Evolutionary conservation across 1,284 basidiomycete genomes (phyloP).

Genomic region (Fistulina hepatica): DNA sequence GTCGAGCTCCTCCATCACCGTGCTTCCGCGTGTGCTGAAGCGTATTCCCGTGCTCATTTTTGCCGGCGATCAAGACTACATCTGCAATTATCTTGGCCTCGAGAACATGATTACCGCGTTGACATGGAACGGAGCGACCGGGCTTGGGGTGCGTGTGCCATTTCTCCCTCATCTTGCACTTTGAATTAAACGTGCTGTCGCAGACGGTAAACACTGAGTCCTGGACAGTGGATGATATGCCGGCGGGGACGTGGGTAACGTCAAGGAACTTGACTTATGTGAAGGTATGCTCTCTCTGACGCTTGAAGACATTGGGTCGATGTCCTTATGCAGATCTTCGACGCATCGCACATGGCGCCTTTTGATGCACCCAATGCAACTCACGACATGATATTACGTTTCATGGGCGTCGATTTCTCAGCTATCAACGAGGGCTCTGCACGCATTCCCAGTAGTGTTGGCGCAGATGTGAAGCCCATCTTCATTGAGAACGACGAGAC

Average conservation of each 20-base stretch:
- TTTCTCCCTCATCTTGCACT: slow-evolving; percentile 4
- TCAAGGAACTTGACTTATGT: slow-evolving; percentile 90
- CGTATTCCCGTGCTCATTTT: slow-evolving; percentile 85
- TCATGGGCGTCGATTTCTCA: slow-evolving; percentile 84
- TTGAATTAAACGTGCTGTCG: slow-evolving; percentile 5
- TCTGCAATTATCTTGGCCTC: slow-evolving; percentile 91
- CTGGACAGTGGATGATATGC: slow-evolving; percentile 73
- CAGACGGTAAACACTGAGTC: slow-evolving; percentile 64
- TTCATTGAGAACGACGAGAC: slow-evolving; percentile 25
- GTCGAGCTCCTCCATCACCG: slow-evolving; percentile 63
- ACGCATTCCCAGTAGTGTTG: slow-evolving; percentile 66
- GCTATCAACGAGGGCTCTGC: slow-evolving; percentile 68
- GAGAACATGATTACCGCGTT: slow-evolving; percentile 78
- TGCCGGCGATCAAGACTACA: slow-evolving; percentile 91
- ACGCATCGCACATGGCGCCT: slow-evolving; percentile 91
- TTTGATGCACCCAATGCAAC: slow-evolving; percentile 83
- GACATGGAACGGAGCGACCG: slow-evolving; percentile 79
- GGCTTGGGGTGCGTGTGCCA: slow-evolving; percentile 70
- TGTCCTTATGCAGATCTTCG: slow-evolving; percentile 47
- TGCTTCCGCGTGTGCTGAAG: slow-evolving; percentile 73
- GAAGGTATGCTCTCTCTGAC: slow-evolving; percentile 40
- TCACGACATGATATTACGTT: slow-evolving; percentile 97
- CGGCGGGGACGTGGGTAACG: slow-evolving; percentile 85
- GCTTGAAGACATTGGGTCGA: neutral
- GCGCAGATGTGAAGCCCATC: slow-evolving; percentile 50